Evolutionary conservation across 106 monocot species (phyloP), one percentile per base, ranked within the genome.

Genomic region (Narthecium ossifragum): DNA sequence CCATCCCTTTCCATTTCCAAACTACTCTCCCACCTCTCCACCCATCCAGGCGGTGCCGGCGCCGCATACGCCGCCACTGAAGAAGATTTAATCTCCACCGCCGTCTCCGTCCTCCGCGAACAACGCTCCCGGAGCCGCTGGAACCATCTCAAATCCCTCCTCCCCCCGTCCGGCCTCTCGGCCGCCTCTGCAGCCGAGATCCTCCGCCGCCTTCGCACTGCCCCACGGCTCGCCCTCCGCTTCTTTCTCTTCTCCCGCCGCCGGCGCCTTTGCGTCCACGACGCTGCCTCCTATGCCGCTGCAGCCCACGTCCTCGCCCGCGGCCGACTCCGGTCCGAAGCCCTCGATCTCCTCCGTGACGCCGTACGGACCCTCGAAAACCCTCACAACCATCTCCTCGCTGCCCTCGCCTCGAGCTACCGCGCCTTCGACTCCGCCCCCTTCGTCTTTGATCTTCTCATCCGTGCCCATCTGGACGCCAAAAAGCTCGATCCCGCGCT

Each of bases 361-460:
- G 26, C 60, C 23, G 20, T 45, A 26, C 60, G 34, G 10, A 22
- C 3, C 51, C 34, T 49, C 34, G 31, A 67, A 25, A 22, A 28
- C 56, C 18, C 37, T 34, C 11, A 13, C n/a, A n/a, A 24, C 21
- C 60, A 50, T 21, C 24, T 62, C 32, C 1, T 22, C 36, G 50
- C 57, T 32, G 53, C 70, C 26, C 77, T 88, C 8, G 65, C 67
- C 14, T 28, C 6, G 31, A 71, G 67, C 59, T 88, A 84, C 75
- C 49, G 74, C 38, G 20, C 37, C 27, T 88, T 66, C 66, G 88
- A 77, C 61, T 84, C 88, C 15, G 62, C 88, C n/a, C 83, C 88
- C 24, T 71, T 90, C 38, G 78, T 81, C 52, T 85, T 90, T 68
- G 90, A 90, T 63, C 81, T 85, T 22, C 67, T 90, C 15, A 62